Percentiles rank a stretch among this genome's conserved stretches.
Conservation (phyloP, 257 asterid species). For the Forsythia suspensa region DNA sequence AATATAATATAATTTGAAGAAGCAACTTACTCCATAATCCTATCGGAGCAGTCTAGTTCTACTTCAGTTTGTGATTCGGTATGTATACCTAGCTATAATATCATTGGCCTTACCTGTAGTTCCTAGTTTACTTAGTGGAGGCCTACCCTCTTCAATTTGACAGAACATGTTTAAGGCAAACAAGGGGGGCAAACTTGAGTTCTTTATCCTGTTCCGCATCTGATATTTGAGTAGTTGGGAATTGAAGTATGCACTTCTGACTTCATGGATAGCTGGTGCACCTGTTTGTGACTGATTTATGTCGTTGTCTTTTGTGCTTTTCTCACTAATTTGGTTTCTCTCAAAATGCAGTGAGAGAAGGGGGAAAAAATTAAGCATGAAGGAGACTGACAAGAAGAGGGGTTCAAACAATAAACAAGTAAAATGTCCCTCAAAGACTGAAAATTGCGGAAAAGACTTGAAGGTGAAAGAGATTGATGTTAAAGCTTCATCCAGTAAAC, state of each 20-base stretch:
- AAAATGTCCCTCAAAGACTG: constrained; percentile 49
- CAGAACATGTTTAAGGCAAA: neutral
- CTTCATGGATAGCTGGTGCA: neutral
- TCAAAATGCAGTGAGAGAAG: constrained; percentile 34
- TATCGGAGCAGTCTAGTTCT: neutral
- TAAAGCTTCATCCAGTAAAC: constrained; percentile 43
- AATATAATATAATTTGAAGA: neutral
- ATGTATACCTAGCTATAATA: neutral
- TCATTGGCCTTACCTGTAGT: neutral
- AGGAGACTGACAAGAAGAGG: constrained; percentile 66
- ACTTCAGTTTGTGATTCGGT: neutral
- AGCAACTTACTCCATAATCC: neutral
- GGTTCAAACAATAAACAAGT: constrained; percentile 52
- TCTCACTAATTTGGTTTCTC: constrained; percentile 13
- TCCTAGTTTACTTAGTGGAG: neutral
- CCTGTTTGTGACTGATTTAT: neutral
- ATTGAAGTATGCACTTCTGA: neutral
- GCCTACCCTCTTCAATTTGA: neutral
- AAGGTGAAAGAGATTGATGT: constrained; percentile 51
- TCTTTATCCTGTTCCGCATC: neutral
- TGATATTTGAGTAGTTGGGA: neutral
- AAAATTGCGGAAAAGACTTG: constrained; percentile 44
- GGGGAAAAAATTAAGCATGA: constrained; percentile 50
- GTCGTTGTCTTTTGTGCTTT: constrained; percentile 17
- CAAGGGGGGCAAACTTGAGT: neutral